These are phyloP conservation scores for Neofusicoccum umdonicola DNA, from an alignment of 2,329 filamentous ascomycete genomes.

Conservation along the genomic window DNA sequence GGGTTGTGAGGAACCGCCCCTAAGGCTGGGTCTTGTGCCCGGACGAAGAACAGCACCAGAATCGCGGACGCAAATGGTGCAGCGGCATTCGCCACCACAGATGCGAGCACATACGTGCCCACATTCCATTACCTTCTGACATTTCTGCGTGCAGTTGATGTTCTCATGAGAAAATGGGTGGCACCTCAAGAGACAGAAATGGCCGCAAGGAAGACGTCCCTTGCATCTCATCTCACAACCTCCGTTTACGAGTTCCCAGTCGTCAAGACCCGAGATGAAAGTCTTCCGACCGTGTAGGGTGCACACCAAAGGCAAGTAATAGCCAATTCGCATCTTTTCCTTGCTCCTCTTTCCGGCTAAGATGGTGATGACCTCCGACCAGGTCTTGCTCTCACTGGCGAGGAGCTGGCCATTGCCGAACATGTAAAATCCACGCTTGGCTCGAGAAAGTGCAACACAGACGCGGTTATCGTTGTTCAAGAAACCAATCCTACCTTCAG, in stretches of 20 bases:
- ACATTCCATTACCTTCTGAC: not conserved
- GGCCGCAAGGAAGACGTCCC: slow-evolving; percentile 30
- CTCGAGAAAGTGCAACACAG: slow-evolving; percentile 66
- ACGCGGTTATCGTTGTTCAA: slow-evolving; percentile 63
- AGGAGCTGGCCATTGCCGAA: slow-evolving; percentile 71
- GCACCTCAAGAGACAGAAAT: slow-evolving; percentile 33
- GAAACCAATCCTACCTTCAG: slow-evolving; percentile 64
- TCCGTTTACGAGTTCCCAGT: slow-evolving; percentile 9
- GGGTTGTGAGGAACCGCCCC: no score
- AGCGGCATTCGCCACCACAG: slow-evolving; percentile 11
- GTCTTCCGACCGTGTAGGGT: slow-evolving; percentile 54
- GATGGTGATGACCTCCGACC: slow-evolving; percentile 50
- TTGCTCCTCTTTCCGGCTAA: slow-evolving; percentile 40
- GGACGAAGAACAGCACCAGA: not conserved
- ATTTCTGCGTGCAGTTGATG: slow-evolving; percentile 1
- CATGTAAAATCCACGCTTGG: slow-evolving; percentile 75
- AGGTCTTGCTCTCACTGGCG: slow-evolving; percentile 48
- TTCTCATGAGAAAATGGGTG: slow-evolving; percentile 25
- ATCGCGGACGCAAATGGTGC: not conserved
- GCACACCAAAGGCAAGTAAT: slow-evolving; percentile 63
- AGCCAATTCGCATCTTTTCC: slow-evolving; percentile 41
- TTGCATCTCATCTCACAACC: slow-evolving; percentile 9
- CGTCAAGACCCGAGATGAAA: slow-evolving; percentile 42
- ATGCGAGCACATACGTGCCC: not conserved
- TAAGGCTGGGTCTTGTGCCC: not conserved